Percentiles rank a stretch among this genome's conserved stretches.
Evolutionary conservation across 2,329 filamentous ascomycete genomes (phyloP).

Genomic region (Cytospora piceicola): DNA sequence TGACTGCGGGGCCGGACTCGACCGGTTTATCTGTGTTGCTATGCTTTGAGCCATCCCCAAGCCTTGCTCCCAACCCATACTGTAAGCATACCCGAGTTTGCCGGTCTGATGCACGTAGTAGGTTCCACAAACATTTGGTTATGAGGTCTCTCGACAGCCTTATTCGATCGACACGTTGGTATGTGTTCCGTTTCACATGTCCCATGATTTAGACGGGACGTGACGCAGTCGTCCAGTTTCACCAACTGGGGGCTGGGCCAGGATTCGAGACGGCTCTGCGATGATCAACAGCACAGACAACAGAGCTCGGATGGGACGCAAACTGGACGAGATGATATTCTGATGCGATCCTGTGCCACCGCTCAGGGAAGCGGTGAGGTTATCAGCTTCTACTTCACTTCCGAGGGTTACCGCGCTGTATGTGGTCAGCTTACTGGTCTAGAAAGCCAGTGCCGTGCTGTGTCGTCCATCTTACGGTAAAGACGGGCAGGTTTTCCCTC

Average conservation of each 20-base stretch:
- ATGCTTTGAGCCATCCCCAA: background rate
- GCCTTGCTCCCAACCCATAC: background rate
- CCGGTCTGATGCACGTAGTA: background rate
- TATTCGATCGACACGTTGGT: background rate
- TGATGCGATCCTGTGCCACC: background rate
- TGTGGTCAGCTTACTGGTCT: constrained; percentile 21
- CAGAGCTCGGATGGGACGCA: background rate
- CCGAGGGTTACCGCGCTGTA: background rate
- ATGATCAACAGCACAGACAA: background rate
- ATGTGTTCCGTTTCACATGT: background rate
- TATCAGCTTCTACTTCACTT: background rate
- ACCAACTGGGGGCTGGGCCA: constrained; percentile 2
- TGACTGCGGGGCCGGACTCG: background rate
- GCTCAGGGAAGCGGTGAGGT: background rate
- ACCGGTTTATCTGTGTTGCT: background rate
- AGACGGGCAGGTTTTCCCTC: background rate
- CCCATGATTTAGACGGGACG: background rate
- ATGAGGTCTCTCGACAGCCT: background rate
- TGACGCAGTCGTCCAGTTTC: background rate
- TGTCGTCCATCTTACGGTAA: constrained; percentile 21
- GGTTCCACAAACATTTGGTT: background rate
- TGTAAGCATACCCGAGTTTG: background rate
- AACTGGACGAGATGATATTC: background rate
- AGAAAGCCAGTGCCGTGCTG: constrained; percentile 1
- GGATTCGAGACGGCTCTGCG: constrained; percentile 18